These are phyloP conservation scores for Xylaria arbuscula DNA, from an alignment of 2,329 filamentous ascomycete species.

Conservation along the genomic window DNA sequence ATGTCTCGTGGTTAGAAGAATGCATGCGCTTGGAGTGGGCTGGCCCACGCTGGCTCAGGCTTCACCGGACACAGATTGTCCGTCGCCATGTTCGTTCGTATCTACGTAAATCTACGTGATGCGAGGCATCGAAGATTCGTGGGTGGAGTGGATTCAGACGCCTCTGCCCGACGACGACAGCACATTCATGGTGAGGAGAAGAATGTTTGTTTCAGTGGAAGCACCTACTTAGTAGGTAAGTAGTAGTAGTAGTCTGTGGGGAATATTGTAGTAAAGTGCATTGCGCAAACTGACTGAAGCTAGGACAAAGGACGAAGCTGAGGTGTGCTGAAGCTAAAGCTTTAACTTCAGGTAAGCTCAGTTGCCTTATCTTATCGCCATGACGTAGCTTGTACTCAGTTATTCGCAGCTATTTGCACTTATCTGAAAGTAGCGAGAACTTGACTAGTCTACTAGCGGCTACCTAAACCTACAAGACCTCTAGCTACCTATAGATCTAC, in stretches of 20 bases:
- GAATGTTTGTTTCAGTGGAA: conserved; percentile 5
- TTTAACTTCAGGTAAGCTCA: not conserved
- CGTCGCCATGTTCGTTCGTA: conserved; percentile 41
- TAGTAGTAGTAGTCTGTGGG: conserved; percentile 6
- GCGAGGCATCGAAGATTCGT: conserved; percentile 32
- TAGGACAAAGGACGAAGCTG: not conserved
- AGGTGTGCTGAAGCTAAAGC: conserved; percentile 12
- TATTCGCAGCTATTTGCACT: not conserved
- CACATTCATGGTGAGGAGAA: conserved; percentile 19
- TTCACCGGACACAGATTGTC: conserved; percentile 50
- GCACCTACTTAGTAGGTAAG: no score
- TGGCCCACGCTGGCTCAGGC: conserved; percentile 50
- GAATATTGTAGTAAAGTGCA: not conserved
- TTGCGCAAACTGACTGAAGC: conserved; percentile 1
- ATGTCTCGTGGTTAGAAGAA: conserved; percentile 26
- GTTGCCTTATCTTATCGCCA: conserved; percentile 48
- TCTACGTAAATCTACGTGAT: not conserved
- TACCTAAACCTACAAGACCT: conserved; percentile 5
- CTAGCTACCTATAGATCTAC: not conserved
- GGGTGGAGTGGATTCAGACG: conserved; percentile 11
- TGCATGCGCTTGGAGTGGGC: conserved; percentile 16
- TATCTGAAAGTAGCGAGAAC: conserved; percentile 39
- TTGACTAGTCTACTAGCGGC: conserved; percentile 28
- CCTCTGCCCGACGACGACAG: conserved; percentile 22
- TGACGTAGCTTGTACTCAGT: conserved; percentile 36